These are phyloP conservation scores for Mycena floridula DNA, from an alignment of 768 basidiomycete genomes.

Conservation along the genomic window DNA sequence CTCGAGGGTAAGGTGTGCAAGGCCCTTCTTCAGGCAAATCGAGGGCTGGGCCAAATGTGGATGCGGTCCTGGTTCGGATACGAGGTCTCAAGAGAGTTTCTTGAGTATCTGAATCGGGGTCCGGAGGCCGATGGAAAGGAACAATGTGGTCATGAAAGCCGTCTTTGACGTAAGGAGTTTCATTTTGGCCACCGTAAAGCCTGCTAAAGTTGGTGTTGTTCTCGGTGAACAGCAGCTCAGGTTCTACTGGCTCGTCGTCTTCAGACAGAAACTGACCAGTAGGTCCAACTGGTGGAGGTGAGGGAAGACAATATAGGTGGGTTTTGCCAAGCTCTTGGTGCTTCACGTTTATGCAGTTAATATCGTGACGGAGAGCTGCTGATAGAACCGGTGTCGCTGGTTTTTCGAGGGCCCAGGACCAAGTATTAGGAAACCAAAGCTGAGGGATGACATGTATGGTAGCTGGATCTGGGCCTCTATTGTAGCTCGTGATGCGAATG, in stretches of 20 bases:
- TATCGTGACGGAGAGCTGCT: constrained; percentile 45
- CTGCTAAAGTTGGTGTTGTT: constrained; percentile 96
- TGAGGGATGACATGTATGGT: constrained; percentile 94
- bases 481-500: constrained; percentile 93
- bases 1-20: constrained; percentile 52
- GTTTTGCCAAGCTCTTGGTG: constrained; percentile 74
- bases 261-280: constrained; percentile 58
- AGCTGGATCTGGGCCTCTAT: constrained; percentile 92
- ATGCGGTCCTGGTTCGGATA: constrained; percentile 45
- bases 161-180: constrained; percentile 84
- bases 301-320: constrained; percentile 84
- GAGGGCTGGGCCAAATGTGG: constrained; percentile 31
- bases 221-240: constrained; percentile 89
- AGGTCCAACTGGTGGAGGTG: constrained; percentile 83
- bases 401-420: constrained; percentile 84
- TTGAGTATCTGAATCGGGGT: constrained; percentile 29
- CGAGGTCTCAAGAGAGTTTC: constrained; percentile 42
- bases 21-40: constrained; percentile 46
- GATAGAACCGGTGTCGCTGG: constrained; percentile 59
- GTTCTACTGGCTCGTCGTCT: constrained; percentile 65
- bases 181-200: constrained; percentile 85
- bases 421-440: constrained; percentile 96
- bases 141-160: constrained; percentile 99
- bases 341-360: constrained; percentile 59
- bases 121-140: constrained; percentile 68